Conservation (phyloP, 306 rosid species). For the Luffa aegyptiaca region DNA sequence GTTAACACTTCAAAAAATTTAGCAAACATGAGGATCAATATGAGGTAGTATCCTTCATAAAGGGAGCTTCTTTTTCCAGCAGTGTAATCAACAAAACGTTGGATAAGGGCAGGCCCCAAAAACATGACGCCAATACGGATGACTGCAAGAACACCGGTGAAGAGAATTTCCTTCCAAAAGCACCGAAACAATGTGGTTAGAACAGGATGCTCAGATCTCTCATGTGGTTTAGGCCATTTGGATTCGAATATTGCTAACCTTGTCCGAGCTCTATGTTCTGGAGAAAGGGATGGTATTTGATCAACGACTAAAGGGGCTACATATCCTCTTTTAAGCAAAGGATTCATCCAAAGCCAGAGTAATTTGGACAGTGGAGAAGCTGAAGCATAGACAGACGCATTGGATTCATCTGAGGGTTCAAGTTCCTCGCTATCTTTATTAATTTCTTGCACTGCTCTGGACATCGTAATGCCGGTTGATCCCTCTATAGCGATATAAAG, state of each 20-base stretch:
- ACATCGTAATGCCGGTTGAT: constrained; percentile 40
- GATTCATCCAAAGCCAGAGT: constrained; percentile 90
- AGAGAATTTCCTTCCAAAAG: constrained; percentile 59
- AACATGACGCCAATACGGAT: constrained; percentile 59
- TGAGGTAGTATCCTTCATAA: constrained; percentile 77
- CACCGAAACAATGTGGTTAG: constrained; percentile 60
- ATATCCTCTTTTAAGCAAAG: constrained; percentile 71
- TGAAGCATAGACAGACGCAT: constrained; percentile 63
- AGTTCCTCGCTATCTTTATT: constrained; percentile 20
- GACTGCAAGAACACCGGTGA: constrained; percentile 71
- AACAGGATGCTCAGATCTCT: constrained; percentile 61
- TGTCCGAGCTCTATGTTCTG: constrained; percentile 60
- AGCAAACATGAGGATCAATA: constrained; percentile 48
- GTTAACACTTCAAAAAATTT: constrained; percentile 66
- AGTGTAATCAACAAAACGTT: constrained; percentile 67
- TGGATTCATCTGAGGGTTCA: constrained; percentile 25
- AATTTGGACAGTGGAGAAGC: constrained; percentile 64
- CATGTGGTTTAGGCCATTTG: constrained; percentile 72
- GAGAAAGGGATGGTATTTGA: constrained; percentile 62
- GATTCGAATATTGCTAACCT: constrained; percentile 56
- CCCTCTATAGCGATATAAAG: constrained; percentile 44
- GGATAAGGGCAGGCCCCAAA: constrained; percentile 72
- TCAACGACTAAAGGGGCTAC: constrained; percentile 48
- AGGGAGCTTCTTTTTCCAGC: constrained; percentile 63
- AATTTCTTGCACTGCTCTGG: constrained; percentile 7